These are phyloP conservation scores for Artemisia argyi DNA, from an alignment of 129 eudicot genomes.

Conservation along the genomic window DNA sequence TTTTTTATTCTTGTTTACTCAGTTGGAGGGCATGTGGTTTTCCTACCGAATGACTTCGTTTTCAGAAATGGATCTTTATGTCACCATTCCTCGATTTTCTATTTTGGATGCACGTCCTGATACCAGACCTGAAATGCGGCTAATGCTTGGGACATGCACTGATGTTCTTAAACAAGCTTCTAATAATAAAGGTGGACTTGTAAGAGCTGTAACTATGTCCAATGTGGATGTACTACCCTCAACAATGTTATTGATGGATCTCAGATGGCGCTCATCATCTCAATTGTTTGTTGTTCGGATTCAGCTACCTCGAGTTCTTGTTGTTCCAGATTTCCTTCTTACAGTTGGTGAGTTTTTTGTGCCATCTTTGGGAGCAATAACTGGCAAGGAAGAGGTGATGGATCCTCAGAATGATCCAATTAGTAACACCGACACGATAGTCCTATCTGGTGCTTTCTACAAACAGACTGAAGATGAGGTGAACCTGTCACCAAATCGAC, in stretches of 20 bases:
- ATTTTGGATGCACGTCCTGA: slow-evolving; percentile 78
- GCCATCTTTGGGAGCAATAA: slow-evolving; percentile 83
- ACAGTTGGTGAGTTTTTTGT: slow-evolving; percentile 89
- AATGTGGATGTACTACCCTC: slow-evolving; percentile 57
- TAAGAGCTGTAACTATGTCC: slow-evolving; percentile 39
- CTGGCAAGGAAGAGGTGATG: slow-evolving; percentile 94
- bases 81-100: slow-evolving; percentile 80
- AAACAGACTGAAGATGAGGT: slow-evolving; percentile 77
- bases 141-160: slow-evolving; percentile 90
- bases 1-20: slow-evolving; percentile 22
- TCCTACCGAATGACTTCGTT: slow-evolving; percentile 89
- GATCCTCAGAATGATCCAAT: slow-evolving; percentile 94
- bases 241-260: slow-evolving; percentile 90
- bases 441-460: slow-evolving; percentile 56
- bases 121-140: slow-evolving; percentile 89
- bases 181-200: slow-evolving; percentile 34
- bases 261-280: slow-evolving; percentile 74
- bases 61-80: slow-evolving; percentile 85
- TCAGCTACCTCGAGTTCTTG: slow-evolving; percentile 94
- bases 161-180: slow-evolving; percentile 62
- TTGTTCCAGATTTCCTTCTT: slow-evolving; percentile 95
- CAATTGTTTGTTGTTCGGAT: slow-evolving; percentile 77
- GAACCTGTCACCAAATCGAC: slow-evolving; percentile 63
- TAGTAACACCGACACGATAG: slow-evolving; percentile 48
- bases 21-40: slow-evolving; percentile 96